phyloP scores from a whole-genome alignment of 2,329 filamentous ascomycete genomes.

The Stagonosporopsis chrysanthemi region DNA sequence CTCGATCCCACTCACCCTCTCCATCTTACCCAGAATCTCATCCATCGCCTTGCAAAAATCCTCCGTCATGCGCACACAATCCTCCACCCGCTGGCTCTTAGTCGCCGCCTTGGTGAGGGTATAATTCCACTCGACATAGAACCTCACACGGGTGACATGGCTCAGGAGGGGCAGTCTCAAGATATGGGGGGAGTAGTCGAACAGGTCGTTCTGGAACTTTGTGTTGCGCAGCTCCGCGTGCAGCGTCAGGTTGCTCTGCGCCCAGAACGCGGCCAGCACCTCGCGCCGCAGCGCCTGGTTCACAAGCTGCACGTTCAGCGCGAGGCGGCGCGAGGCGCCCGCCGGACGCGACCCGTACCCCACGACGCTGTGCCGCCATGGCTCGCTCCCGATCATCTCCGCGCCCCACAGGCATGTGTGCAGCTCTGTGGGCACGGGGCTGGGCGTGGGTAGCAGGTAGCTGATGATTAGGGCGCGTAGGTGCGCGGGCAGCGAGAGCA shows the following conservation, averaged over 20 bases:
- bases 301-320: conserved; percentile 37
- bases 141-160: conserved; percentile 39
- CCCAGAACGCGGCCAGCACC: conserved; percentile 39
- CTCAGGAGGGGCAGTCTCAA: conserved; percentile 39
- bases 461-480: conserved; percentile 38
- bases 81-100: conserved; percentile 27
- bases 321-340: conserved; percentile 20
- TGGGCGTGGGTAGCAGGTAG: conserved; percentile 33
- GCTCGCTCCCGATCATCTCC: conserved; percentile 43
- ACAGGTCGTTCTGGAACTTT: conserved; percentile 38
- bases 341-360: conserved; percentile 32
- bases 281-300: conserved; percentile 44
- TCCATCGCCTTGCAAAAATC: conserved; percentile 44
- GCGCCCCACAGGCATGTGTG: conserved; percentile 48
- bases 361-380: conserved; percentile 46
- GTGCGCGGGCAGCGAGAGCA: conserved; percentile 43
- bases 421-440: conserved; percentile 35
- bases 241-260: conserved; percentile 40
- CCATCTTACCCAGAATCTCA: conserved; percentile 33
- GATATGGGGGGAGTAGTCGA: conserved; percentile 47
- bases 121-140: conserved; percentile 50
- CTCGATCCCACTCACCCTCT: conserved; percentile 41
- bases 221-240: conserved; percentile 47
- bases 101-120: conserved; percentile 32
- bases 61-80: conserved; percentile 43